A percentile compares a stretch with the other conserved stretches of the same genome.
phyloP scores from a whole-genome alignment of 305 asterid species.

The Fraxinus sp. region DNA sequence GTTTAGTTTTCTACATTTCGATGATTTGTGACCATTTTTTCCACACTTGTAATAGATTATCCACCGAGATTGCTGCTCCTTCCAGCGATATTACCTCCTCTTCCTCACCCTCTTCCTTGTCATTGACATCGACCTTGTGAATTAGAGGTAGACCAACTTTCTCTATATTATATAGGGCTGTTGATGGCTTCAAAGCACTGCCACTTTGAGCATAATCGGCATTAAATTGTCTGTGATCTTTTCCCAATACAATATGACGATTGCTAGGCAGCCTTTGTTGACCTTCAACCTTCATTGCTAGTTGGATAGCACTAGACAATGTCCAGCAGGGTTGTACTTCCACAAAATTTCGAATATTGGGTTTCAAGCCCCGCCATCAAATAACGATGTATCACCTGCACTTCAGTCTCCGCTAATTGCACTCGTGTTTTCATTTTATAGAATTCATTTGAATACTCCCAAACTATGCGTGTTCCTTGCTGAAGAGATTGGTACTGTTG shows the following conservation, averaged over 20 bases:
- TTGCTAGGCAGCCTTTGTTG: neutral
- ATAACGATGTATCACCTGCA: neutral
- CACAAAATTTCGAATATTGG: neutral
- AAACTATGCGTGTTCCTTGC: neutral
- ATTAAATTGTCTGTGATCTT: neutral
- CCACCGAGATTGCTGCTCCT: neutral
- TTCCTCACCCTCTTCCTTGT: neutral
- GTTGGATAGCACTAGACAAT: neutral
- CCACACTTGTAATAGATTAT: neutral
- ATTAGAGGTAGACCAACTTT: neutral
- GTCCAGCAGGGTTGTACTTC: neutral
- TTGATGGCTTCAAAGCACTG: neutral
- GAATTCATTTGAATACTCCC: neutral
- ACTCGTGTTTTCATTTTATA: neutral
- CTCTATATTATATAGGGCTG: neutral
- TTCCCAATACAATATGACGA: neutral
- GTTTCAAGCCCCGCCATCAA: neutral
- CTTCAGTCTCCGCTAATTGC: neutral
- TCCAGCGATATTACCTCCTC: neutral
- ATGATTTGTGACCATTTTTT: neutral
- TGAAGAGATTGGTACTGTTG: neutral
- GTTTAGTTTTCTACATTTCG: neutral
- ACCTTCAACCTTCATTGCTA: neutral
- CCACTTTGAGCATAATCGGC: neutral
- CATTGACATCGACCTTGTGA: neutral